phyloP scores from a whole-genome alignment of 257 asterid species.

The Ehretia macrophylla region DNA sequence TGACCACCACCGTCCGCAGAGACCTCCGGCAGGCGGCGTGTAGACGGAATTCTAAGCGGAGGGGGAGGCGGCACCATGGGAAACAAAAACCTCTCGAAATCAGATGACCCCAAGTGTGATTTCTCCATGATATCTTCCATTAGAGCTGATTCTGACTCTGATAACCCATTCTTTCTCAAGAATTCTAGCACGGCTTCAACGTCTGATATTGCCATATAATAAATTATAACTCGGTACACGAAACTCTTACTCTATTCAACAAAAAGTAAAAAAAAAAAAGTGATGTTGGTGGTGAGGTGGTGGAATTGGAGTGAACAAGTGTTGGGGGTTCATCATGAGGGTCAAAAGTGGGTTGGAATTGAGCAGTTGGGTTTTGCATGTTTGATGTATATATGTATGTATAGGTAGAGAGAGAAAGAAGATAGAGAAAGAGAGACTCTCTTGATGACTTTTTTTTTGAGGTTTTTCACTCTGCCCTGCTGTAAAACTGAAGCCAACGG shows the following conservation, averaged over 20 bases:
- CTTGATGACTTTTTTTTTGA: not conserved
- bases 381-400: conserved; percentile 2
- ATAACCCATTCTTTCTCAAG: conserved; percentile 59
- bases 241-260: no score
- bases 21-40: conserved; percentile 19
- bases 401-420: not conserved
- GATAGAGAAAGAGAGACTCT: not conserved
- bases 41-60: conserved; percentile 52
- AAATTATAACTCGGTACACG: no score
- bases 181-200: conserved; percentile 63
- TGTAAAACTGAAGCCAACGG: not conserved
- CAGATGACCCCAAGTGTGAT: conserved; percentile 53
- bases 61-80: conserved; percentile 82
- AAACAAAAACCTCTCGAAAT: conserved; percentile 65
- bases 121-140: conserved; percentile 73
- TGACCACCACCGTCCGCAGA: conserved; percentile 12
- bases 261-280: no score
- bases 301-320: conserved; percentile 28
- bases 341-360: conserved; percentile 41
- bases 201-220: conserved; percentile 34
- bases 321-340: conserved; percentile 10
- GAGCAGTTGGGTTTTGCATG: conserved; percentile 25
- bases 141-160: conserved; percentile 77
- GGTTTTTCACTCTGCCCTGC: not conserved
- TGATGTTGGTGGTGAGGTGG: conserved; percentile 21